Evolutionary conservation across 306 rosid species (phyloP), one percentile per base, ranked within the genome.

Genomic region (Quercus aquifolioides): DNA sequence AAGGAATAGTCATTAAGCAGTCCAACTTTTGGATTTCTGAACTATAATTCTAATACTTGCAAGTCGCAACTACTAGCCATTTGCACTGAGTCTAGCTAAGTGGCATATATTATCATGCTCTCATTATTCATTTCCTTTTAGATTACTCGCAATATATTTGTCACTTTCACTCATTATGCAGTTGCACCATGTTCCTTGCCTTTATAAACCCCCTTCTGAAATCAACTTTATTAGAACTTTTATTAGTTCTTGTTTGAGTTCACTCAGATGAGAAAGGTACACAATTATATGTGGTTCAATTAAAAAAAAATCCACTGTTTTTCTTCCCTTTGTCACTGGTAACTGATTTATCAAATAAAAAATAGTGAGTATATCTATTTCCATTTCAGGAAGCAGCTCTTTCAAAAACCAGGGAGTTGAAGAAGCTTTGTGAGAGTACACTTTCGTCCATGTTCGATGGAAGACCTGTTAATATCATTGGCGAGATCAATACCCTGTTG

Each of bases 371-470:
- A 19, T 8, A 33, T 25, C 15, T 38, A 76, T 60, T 76, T 72
- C 51, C 23, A 79, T 87, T 74, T 69, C 89, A 94, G 98, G 98
- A 94, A 35, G 93, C 87, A 17, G 93, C 89, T 77, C 74, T 92
- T 82, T 64, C 82, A 6, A 91, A 91, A 86, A 92, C 97, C 5
- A 87, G 86, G 84, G 93, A 89, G 85, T 85, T 89, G 90, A 92
- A 92, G 85, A 91, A 91, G 82, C 86, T 88, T 18, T 91, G 97
- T 73, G 97, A 94, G 80, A 82, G 82, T 82, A 87, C 87, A 46
- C 91, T 89, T 65, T 92, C 97, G 33, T 90, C 96, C 81, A 87
- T 91, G 96, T 94, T 94, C 80, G 94, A 94, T 75, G 98, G 97
- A 74, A 90, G 98, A 55, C 96, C 94, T 19, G 97, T 94, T 46